Conservation (phyloP, 1,284 basidiomycete species). For the Hymenochaete sp. region DNA sequence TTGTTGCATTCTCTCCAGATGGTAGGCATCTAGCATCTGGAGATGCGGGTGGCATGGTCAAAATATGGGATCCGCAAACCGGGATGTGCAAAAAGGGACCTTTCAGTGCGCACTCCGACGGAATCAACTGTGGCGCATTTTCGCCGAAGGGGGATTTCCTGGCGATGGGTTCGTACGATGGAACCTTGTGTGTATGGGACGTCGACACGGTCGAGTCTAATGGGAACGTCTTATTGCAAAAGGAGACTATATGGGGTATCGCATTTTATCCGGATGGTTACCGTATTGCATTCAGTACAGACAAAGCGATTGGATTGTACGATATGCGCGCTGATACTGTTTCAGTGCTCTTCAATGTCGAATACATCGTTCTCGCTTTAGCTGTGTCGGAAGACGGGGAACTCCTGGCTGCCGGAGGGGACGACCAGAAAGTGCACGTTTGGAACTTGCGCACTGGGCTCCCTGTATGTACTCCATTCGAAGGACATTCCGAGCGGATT, state of each 20-base stretch:
- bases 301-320: too few relatives aligned
- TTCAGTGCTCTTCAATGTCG: too few relatives aligned
- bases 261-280: too few relatives aligned
- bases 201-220: too few relatives aligned
- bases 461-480: neutral
- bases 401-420: slow-evolving; percentile 80
- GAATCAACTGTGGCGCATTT: neutral
- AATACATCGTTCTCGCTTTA: slow-evolving; percentile 72
- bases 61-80: neutral
- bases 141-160: slow-evolving; percentile 20
- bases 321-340: too few relatives aligned
- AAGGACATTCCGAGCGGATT: neutral
- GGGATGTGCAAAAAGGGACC: neutral
- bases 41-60: neutral
- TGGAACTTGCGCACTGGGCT: slow-evolving; percentile 48
- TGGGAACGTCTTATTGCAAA: too few relatives aligned
- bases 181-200: slow-evolving; percentile 30
- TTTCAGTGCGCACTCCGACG: neutral
- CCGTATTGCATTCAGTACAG: too few relatives aligned
- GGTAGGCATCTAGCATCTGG: neutral
- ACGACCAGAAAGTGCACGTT: slow-evolving; percentile 71
- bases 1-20: neutral
- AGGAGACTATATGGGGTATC: too few relatives aligned
- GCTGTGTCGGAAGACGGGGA: slow-evolving; percentile 82
- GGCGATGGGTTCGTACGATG: slow-evolving; percentile 92